Base-by-base conservation (phyloP, 352 stramenopile species). In the Pythium scleroteichum region DNA sequence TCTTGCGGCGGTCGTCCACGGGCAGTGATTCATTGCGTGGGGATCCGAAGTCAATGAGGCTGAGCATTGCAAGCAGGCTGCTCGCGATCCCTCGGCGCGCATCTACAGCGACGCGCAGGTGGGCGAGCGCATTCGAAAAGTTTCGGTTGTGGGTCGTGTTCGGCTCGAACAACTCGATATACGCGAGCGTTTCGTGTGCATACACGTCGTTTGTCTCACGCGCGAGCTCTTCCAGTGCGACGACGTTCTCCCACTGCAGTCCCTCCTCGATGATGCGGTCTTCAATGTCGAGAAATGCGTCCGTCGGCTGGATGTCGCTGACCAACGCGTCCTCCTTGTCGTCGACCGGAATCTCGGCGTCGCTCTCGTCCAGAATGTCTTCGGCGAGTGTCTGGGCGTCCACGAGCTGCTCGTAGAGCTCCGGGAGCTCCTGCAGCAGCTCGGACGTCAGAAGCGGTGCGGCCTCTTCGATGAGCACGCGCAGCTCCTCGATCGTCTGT, bases 111-210 rank as follows among this genome's bases (percentile, higher is more conserved):
- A 71, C 49, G 2, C 73, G 64, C 0, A 91, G 59, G 32, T 84
- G 71, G 22, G 60, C 48, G 24, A 89, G 70, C 12, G 79, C 79
- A 22, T 72, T 51, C 17, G 71, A 51, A 59, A 85, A 87, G 20
- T 77, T 66, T 16, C 72, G 63, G 5, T 72, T 48, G 1, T 45
- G 17, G 10, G 49, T 69, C 41, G 50, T 48, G 47, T 50, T 57
- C 0, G 77, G 71, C 26, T 88, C 78, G 56, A 91, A 89, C 3
- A 91, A 73, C 45, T 75, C 68, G 51, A 79, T 72, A 59, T 77
- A 87, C n/a, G 81, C 82, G 17, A 88, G 64, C 29, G 72, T 72
- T 40, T 85, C 82, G 35, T 80, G 64, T 8, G 81, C 81, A 41
- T 72, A 88, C 45, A 69, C 16, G 55, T 89, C 79, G 24, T 72